A percentile compares a stretch with the other conserved stretches of the same genome.
phyloP scores from a whole-genome alignment of 495 filamentous ascomycete genomes.

The Talaromyces nanjingensis region DNA sequence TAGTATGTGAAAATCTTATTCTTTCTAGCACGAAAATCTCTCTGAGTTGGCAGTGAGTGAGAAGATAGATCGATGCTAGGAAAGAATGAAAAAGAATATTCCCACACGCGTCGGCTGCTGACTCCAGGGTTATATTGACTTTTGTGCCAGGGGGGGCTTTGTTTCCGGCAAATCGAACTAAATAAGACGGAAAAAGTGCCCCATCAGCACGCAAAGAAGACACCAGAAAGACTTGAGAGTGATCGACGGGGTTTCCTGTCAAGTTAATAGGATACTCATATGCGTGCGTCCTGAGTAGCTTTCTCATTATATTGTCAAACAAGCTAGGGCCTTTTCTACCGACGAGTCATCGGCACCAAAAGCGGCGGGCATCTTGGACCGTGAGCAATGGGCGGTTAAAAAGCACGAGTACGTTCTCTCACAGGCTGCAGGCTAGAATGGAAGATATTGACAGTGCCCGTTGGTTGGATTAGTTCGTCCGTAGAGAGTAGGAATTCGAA shows the following conservation, averaged over 20 bases:
- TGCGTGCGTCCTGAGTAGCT: neutral
- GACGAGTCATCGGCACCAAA: conserved; percentile 8
- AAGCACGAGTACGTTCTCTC: neutral
- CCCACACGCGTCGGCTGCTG: neutral
- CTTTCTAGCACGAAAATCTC: neutral
- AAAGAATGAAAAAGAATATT: neutral
- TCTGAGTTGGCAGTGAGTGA: neutral
- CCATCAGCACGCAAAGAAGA: neutral
- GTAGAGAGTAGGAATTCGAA: neutral
- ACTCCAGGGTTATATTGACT: conserved; percentile 9
- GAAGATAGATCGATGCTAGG: neutral
- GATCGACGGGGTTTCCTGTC: conserved; percentile 5
- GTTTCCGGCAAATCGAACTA: neutral
- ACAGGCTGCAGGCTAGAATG: neutral
- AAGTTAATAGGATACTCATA: neutral
- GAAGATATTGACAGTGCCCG: neutral
- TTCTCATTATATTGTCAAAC: neutral
- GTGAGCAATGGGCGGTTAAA: conserved; percentile 7
- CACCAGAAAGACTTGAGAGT: neutral
- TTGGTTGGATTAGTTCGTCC: conserved; percentile 4
- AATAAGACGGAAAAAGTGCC: neutral
- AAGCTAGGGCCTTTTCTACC: neutral
- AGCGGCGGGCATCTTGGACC: neutral
- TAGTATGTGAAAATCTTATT: neutral
- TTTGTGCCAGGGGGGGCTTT: neutral